Conservation (phyloP, 306 rosid species). For the Astragalus membranaceus region DNA sequence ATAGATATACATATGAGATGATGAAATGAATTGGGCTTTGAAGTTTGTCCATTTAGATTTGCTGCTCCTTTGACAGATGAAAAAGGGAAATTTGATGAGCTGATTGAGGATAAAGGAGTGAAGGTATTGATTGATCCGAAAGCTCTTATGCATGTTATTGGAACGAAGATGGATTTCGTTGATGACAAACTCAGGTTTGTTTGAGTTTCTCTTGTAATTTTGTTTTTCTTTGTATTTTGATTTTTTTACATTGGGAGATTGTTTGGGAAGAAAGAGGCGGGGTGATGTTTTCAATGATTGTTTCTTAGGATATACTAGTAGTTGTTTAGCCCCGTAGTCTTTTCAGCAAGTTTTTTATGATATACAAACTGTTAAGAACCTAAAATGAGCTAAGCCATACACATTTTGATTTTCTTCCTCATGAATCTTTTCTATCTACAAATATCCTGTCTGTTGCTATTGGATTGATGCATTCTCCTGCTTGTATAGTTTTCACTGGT, state of each 20-base stretch:
- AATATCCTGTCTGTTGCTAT: not conserved
- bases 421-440: not conserved
- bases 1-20: not conserved
- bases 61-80: slow-evolving; percentile 53
- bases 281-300: not conserved
- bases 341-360: not conserved
- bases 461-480: not conserved
- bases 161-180: slow-evolving; percentile 97
- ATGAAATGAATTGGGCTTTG: not conserved
- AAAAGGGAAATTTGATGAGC: slow-evolving; percentile 85
- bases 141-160: slow-evolving; percentile 97
- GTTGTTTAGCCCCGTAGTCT: too few relatives aligned
- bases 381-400: not conserved
- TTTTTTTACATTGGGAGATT: not conserved
- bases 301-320: not conserved
- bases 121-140: slow-evolving; percentile 87
- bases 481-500: not conserved
- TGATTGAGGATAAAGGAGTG: slow-evolving; percentile 88
- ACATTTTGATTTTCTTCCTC: not conserved
- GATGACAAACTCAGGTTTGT: slow-evolving; percentile 79
- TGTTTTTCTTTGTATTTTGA: not conserved
- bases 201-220: too few relatives aligned
- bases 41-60: not conserved
- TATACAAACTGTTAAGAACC: not conserved
- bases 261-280: not conserved